phyloP scores from a whole-genome alignment of 225 moss, liverwort and hornwort genomes.

The Pseudoscleropodium purum region DNA sequence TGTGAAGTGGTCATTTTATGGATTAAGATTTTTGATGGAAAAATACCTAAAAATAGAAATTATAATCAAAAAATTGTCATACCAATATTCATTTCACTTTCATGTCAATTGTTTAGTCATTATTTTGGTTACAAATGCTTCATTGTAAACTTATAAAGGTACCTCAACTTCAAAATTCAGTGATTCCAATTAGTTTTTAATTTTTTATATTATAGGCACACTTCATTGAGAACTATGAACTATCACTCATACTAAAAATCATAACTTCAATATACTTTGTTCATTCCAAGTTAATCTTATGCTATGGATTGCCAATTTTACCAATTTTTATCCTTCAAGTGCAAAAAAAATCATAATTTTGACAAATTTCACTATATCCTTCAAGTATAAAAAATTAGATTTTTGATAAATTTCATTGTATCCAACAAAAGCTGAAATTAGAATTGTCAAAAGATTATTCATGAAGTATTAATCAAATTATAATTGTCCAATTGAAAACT shows the following conservation, averaged over 20 bases:
- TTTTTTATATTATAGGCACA: neutral
- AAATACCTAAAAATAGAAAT: neutral
- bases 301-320: accelerated
- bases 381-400: neutral
- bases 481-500: neutral
- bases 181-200: neutral
- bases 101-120: no score
- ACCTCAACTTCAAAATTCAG: neutral
- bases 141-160: neutral
- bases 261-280: neutral
- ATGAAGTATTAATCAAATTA: no score
- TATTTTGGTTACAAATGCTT: neutral
- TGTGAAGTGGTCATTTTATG: neutral
- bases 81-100: neutral
- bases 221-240: neutral
- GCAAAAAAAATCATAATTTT: no score
- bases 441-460: neutral
- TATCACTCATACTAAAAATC: accelerated
- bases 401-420: neutral
- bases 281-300: accelerated
- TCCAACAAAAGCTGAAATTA: neutral
- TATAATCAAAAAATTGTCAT: accelerated
- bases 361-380: neutral
- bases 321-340: neutral
- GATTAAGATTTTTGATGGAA: neutral